Evolutionary conservation across 306 rosid genomes (phyloP).

Genomic region (Crataegus laevigata): DNA sequence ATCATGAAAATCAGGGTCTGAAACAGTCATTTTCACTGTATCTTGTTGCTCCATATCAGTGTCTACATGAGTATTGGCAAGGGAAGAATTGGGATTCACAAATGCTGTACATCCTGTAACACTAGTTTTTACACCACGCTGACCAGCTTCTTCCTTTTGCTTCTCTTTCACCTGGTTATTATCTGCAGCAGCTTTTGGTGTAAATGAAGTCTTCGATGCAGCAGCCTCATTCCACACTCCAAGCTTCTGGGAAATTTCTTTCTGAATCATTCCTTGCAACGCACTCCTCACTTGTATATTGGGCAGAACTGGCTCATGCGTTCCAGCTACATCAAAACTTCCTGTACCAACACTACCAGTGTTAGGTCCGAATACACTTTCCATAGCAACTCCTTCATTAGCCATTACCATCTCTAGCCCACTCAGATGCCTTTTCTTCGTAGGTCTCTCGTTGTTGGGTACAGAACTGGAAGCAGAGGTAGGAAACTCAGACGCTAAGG

Average conservation of each 20-base stretch:
- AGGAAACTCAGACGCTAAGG: constrained; percentile 24
- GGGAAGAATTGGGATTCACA: constrained; percentile 20
- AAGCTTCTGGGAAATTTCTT: constrained; percentile 47
- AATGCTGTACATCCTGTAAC: background rate
- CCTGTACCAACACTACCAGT: constrained; percentile 30
- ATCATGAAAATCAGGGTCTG: constrained; percentile 88
- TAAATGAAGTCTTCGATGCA: constrained; percentile 17
- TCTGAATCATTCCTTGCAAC: constrained; percentile 50
- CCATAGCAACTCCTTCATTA: constrained; percentile 22
- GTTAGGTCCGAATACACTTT: constrained; percentile 28
- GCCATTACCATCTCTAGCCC: constrained; percentile 23
- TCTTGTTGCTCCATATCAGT: constrained; percentile 12
- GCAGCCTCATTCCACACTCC: constrained; percentile 31
- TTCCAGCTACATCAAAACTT: constrained; percentile 32
- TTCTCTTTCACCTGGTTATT: constrained; percentile 25
- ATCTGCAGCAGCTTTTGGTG: constrained; percentile 13
- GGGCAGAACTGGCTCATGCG: constrained; percentile 17
- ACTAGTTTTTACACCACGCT: constrained; percentile 24
- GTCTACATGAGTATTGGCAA: constrained; percentile 24
- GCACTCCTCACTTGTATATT: constrained; percentile 32
- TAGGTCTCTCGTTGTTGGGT: constrained; percentile 29
- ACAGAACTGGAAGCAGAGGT: constrained; percentile 21
- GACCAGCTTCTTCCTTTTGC: constrained; percentile 10
- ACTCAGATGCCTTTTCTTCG: constrained; percentile 28
- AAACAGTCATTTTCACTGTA: constrained; percentile 57